These are phyloP conservation scores for Ophiocordyceps camponoti-leonardi DNA, from an alignment of 2,329 filamentous ascomycete genomes.

Conservation along the genomic window DNA sequence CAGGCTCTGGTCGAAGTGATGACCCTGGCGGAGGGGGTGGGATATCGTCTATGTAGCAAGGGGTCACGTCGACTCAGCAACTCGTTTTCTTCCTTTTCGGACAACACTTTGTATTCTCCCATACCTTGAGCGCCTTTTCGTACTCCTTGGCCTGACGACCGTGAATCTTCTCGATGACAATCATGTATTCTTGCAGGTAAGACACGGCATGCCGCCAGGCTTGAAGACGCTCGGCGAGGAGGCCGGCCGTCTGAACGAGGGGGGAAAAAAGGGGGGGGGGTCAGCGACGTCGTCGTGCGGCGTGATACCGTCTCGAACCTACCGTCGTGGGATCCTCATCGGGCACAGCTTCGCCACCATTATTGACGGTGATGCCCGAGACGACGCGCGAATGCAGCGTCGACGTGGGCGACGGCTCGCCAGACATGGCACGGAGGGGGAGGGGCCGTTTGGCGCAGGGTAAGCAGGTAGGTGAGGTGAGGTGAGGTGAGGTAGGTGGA, in stretches of 20 bases:
- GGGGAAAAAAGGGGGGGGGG: too few species aligned
- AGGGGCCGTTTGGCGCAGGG: background rate
- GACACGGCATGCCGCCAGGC: conserved; percentile 93
- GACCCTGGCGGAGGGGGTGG: conserved; percentile 69
- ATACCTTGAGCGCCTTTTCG: conserved; percentile 74
- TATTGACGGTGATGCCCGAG: conserved; percentile 26
- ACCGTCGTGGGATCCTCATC: conserved; percentile 41
- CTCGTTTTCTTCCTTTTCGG: background rate
- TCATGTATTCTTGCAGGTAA: conserved; percentile 82
- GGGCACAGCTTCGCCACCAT: conserved; percentile 33
- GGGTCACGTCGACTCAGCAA: background rate
- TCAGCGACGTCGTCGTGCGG: background rate
- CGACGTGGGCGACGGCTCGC: conserved; percentile 13
- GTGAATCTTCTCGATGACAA: conserved; percentile 71
- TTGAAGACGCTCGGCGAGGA: conserved; percentile 74
- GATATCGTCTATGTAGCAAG: conserved; percentile 34
- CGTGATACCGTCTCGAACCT: conserved; percentile 11
- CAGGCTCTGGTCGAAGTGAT: conserved; percentile 85
- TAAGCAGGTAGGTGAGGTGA: background rate
- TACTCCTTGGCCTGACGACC: conserved; percentile 82
- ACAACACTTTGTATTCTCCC: background rate
- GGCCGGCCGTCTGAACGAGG: conserved; percentile 44
- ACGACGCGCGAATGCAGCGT: conserved; percentile 27
- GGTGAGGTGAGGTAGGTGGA: background rate
- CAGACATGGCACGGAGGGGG: conserved; percentile 6